phyloP scores from a whole-genome alignment of 805 yeast genomes.

The Candida dajiaensis region DNA sequence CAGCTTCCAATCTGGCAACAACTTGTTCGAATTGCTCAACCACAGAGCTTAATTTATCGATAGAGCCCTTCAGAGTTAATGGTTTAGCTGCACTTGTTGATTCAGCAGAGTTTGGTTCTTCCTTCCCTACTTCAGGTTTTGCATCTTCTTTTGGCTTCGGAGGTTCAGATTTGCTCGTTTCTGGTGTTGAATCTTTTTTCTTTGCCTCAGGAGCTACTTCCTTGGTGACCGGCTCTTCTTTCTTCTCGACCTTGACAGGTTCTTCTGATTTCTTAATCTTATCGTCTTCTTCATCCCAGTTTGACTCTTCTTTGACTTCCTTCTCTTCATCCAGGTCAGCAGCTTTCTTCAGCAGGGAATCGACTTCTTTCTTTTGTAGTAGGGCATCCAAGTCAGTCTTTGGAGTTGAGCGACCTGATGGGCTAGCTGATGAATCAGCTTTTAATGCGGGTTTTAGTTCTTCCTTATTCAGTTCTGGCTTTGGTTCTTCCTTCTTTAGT shows the following conservation, averaged over 20 bases:
- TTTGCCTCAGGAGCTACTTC: background rate
- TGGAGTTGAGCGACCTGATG: constrained; percentile 25
- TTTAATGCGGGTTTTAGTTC: constrained; percentile 20
- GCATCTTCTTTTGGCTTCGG: constrained; percentile 5
- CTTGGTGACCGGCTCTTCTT: constrained; percentile 12
- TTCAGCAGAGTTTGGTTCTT: constrained; percentile 8
- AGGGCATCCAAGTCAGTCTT: constrained; percentile 43
- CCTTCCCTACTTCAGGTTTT: constrained; percentile 6
- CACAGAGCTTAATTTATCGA: constrained; percentile 56
- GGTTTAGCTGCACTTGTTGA: constrained; percentile 12
- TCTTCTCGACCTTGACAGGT: constrained; percentile 7
- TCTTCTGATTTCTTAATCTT: constrained; percentile 11
- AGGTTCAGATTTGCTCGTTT: constrained; percentile 9
- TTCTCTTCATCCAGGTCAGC: constrained; percentile 33
- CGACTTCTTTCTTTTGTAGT: constrained; percentile 42
- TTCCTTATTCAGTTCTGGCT: constrained; percentile 11
- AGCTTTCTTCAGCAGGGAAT: constrained; percentile 42
- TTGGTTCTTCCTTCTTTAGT: constrained; percentile 19
- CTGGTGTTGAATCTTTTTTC: constrained; percentile 11
- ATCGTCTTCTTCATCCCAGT: constrained; percentile 33
- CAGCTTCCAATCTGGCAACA: constrained; percentile 42
- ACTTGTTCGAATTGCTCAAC: constrained; percentile 54
- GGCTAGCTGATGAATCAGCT: constrained; percentile 1
- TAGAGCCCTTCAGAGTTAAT: constrained; percentile 64
- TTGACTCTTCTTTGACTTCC: constrained; percentile 19